These are phyloP conservation scores for Silene conica DNA, from an alignment of 148 eudicot genomes.

Conservation along the genomic window DNA sequence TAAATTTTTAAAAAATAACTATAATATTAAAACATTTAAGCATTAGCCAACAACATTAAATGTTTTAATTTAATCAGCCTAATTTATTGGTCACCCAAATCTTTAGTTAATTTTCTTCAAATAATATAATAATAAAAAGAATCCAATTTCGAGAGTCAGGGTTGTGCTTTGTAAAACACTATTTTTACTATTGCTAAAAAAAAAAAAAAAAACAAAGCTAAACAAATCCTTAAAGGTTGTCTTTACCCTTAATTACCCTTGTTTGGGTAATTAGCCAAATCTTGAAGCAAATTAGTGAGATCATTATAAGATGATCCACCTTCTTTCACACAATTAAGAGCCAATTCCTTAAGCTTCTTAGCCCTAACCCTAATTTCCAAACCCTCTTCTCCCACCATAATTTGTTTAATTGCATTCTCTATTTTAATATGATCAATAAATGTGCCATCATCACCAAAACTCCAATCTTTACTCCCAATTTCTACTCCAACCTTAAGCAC, in stretches of 20 bases:
- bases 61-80: too few species aligned
- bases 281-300: constrained; percentile 17
- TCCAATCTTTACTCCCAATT: constrained; percentile 32
- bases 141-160: too few species aligned
- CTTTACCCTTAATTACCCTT: background rate
- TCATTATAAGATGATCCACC: constrained; percentile 27
- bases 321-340: constrained; percentile 19
- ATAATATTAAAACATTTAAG: too few species aligned
- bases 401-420: background rate
- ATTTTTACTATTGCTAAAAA: too few species aligned
- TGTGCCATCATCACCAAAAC: background rate
- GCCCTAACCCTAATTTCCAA: constrained; percentile 13
- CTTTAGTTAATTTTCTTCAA: too few species aligned
- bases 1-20: too few species aligned
- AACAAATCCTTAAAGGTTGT: too few species aligned
- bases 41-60: too few species aligned
- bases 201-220: too few species aligned
- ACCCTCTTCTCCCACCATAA: constrained; percentile 21
- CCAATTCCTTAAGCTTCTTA: constrained; percentile 5
- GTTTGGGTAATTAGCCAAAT: background rate
- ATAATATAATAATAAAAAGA: too few species aligned
- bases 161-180: too few species aligned
- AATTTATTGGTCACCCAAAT: too few species aligned
- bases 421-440: background rate
- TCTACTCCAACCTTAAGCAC: constrained; percentile 30